Evolutionary conservation across 169 alveolate species (phyloP).

Genomic region (Prorocentrum cordatum): DNA sequence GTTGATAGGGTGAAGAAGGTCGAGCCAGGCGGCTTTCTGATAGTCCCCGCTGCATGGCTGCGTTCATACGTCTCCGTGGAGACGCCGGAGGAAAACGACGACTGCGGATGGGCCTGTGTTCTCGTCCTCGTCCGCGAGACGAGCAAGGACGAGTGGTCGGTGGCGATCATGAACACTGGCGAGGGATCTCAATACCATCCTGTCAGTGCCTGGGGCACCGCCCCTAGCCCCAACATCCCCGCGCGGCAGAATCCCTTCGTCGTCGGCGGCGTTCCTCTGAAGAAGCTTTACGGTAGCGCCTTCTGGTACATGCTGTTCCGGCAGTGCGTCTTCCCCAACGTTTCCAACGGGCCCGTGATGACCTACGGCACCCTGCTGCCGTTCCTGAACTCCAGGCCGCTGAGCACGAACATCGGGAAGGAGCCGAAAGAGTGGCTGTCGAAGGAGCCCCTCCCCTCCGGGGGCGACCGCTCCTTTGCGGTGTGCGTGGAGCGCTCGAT

Average conservation of each 20-base stretch:
- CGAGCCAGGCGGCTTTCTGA: no score
- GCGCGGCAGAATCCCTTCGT: slow-evolving; percentile 17
- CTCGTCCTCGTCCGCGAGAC: no score
- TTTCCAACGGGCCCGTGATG: background rate
- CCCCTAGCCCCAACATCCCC: slow-evolving; percentile 17
- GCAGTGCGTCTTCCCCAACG: slow-evolving; percentile 4
- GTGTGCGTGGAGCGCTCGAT: slow-evolving; percentile 14
- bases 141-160: no score
- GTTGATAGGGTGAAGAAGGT: no score
- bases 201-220: slow-evolving; percentile 14
- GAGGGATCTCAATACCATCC: slow-evolving; percentile 41
- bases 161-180: background rate
- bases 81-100: no score
- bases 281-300: background rate
- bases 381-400: slow-evolving; percentile 9
- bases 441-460: background rate
- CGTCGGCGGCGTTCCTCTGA: background rate
- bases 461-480: slow-evolving; percentile 27
- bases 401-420: slow-evolving; percentile 2
- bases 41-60: no score
- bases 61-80: no score
- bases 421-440: background rate
- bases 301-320: slow-evolving; percentile 35
- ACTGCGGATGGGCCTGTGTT: no score
- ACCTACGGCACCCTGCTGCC: slow-evolving; percentile 28